These are phyloP conservation scores for Asclepias syriaca DNA, from an alignment of 257 asterid genomes.

Conservation along the genomic window DNA sequence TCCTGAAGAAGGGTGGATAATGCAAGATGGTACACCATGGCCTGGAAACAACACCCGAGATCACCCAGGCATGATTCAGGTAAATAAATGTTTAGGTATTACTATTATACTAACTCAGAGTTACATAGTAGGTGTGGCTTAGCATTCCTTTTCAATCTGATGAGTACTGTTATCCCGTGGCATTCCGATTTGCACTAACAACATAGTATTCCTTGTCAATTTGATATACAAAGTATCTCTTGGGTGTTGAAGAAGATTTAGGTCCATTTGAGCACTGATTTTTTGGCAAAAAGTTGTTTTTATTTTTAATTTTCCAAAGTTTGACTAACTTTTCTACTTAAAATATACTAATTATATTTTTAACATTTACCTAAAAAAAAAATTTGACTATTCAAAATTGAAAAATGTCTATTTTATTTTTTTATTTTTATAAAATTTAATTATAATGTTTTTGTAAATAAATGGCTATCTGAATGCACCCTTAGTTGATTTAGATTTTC, in stretches of 20 bases:
- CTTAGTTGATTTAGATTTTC: not conserved
- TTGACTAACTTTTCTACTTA: no score
- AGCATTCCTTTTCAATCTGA: not conserved
- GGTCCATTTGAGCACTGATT: no score
- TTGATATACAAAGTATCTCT: not conserved
- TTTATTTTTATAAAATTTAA: no score
- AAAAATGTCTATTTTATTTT: no score
- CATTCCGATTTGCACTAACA: no score
- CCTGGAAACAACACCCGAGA: constrained; percentile 96
- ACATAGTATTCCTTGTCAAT: not conserved
- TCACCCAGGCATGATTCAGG: constrained; percentile 99
- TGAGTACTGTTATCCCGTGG: not conserved
- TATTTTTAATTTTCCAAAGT: no score
- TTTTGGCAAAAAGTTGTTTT: no score
- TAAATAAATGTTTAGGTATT: constrained; percentile 20
- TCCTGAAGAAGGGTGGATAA: constrained; percentile 97
- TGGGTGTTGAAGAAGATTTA: not conserved
- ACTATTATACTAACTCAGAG: not conserved
- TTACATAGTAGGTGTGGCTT: not conserved
- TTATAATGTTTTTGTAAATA: no score
- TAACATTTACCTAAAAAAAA: no score
- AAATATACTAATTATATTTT: no score
- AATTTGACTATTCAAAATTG: no score
- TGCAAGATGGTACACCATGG: constrained; percentile 99
- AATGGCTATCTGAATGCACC: no score